Conservation (phyloP, 108 stramenopile species). For the Nitzschia putrida region DNA sequence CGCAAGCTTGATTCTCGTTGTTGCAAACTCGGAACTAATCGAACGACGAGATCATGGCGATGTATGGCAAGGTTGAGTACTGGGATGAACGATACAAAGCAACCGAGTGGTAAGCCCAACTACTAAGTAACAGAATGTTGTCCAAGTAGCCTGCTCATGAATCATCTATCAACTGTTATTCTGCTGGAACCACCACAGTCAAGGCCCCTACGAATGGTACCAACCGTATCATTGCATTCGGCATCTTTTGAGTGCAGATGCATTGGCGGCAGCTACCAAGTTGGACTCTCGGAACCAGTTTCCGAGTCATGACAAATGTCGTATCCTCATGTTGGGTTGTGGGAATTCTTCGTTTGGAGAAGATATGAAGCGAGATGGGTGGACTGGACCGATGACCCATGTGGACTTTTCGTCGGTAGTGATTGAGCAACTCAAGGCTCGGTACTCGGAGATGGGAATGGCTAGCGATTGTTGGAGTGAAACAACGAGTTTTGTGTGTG, state of each 20-base stretch:
- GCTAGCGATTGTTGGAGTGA: slow-evolving; percentile 15
- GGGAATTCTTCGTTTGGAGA: slow-evolving; percentile 68
- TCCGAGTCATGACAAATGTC: slow-evolving; percentile 52
- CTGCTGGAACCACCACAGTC: no score
- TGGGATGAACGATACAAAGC: slow-evolving; percentile 64
- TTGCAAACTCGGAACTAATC: no score
- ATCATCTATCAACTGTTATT: background rate
- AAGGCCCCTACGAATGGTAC: slow-evolving; percentile 32
- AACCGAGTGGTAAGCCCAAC: slow-evolving; percentile 22
- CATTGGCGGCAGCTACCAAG: slow-evolving; percentile 19
- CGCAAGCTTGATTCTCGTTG: no score
- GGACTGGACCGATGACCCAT: slow-evolving; percentile 57
- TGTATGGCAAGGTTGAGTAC: slow-evolving; percentile 60
- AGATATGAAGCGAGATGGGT: slow-evolving; percentile 69
- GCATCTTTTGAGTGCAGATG: slow-evolving; percentile 16
- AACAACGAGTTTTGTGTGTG: slow-evolving; percentile 49
- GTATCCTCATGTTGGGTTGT: slow-evolving; percentile 64
- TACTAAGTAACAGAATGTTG: no score
- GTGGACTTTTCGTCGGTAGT: slow-evolving; percentile 77
- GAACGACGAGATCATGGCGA: slow-evolving; percentile 28
- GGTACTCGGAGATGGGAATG: slow-evolving; percentile 34
- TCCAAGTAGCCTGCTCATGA: no score
- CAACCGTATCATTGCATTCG: slow-evolving; percentile 29
- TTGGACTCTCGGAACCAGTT: slow-evolving; percentile 22
- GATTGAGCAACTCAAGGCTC: slow-evolving; percentile 66